Percentiles rank a stretch among this genome's conserved stretches.
phyloP scores from a whole-genome alignment of 768 basidiomycete species.

The Coprinopsis marcescibilis region DNA sequence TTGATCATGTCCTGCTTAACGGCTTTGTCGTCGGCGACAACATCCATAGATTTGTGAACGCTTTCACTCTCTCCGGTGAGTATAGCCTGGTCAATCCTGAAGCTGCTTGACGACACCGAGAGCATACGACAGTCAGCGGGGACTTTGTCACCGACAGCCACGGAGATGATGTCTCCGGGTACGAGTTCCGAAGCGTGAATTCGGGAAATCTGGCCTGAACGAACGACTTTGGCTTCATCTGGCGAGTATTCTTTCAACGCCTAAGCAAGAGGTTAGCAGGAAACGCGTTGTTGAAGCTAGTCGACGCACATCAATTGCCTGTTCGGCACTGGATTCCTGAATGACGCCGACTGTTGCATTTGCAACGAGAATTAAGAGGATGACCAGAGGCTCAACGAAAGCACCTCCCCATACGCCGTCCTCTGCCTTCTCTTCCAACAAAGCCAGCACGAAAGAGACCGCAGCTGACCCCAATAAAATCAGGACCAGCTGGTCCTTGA shows the following conservation, averaged over 20 bases:
- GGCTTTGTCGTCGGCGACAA: conserved; percentile 67
- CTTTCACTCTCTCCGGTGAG: conserved; percentile 91
- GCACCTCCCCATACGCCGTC: conserved; percentile 68
- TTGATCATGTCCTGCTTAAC: conserved; percentile 99
- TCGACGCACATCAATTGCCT: conserved; percentile 90
- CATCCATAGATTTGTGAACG: conserved; percentile 72
- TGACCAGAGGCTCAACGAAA: conserved; percentile 94
- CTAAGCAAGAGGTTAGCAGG: conserved; percentile 38
- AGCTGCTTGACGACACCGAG: conserved; percentile 87
- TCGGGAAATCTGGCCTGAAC: conserved; percentile 60
- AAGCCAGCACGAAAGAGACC: conserved; percentile 86
- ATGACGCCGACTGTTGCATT: conserved; percentile 98
- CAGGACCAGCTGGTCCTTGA: conserved; percentile 97
- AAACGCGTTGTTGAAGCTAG: background rate
- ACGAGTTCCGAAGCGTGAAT: conserved; percentile 88
- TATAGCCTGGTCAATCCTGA: conserved; percentile 94
- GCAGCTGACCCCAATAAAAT: conserved; percentile 93
- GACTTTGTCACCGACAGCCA: conserved; percentile 92
- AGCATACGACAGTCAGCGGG: conserved; percentile 92
- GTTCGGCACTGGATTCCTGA: conserved; percentile 94
- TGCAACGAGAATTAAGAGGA: conserved; percentile 90
- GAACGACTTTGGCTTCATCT: conserved; percentile 88
- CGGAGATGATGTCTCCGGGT: conserved; percentile 87
- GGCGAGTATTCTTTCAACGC: conserved; percentile 96
- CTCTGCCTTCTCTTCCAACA: conserved; percentile 68